Conservation (phyloP, 2,329 filamentous ascomycete species). For the Neofusicoccum sp. region DNA sequence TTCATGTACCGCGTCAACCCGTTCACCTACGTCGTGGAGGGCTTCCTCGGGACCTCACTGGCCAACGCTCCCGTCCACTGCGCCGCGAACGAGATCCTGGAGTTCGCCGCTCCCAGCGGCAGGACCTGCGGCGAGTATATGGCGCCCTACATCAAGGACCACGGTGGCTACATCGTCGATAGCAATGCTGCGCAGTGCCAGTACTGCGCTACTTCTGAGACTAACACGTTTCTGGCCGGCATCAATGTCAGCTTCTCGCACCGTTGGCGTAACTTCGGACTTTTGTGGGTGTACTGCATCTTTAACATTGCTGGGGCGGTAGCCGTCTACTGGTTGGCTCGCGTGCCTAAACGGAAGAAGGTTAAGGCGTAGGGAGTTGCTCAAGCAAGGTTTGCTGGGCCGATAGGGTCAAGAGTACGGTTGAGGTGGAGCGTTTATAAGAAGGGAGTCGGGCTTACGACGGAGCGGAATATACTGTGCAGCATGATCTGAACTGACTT, state of each 20-base stretch:
- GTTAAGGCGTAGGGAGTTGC: slow-evolving; percentile 24
- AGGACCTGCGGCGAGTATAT: slow-evolving; percentile 64
- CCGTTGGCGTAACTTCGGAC: slow-evolving; percentile 70
- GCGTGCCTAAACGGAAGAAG: slow-evolving; percentile 25
- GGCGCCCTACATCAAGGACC: slow-evolving; percentile 47
- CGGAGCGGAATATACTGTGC: too few species aligned
- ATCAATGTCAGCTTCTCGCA: slow-evolving; percentile 49
- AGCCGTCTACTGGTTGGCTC: slow-evolving; percentile 57
- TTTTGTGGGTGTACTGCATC: slow-evolving; percentile 67
- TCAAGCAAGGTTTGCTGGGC: too few species aligned
- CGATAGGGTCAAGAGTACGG: too few species aligned
- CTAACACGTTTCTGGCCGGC: slow-evolving; percentile 42
- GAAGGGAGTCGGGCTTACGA: too few species aligned
- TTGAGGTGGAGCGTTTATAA: too few species aligned
- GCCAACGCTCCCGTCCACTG: slow-evolving; percentile 69
- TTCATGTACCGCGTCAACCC: slow-evolving; percentile 84
- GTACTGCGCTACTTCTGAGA: neutral
- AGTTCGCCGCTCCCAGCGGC: slow-evolving; percentile 58
- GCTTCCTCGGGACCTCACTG: slow-evolving; percentile 70
- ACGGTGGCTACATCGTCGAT: slow-evolving; percentile 40
- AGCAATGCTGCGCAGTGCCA: neutral
- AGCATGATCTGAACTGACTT: too few species aligned
- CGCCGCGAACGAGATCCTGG: slow-evolving; percentile 68
- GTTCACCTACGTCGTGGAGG: slow-evolving; percentile 77
- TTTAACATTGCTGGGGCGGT: slow-evolving; percentile 66